Evolutionary conservation across 192 early-diverging fungal genomes (phyloP).

Genomic region (Gryganskiella cystojenkinii): DNA sequence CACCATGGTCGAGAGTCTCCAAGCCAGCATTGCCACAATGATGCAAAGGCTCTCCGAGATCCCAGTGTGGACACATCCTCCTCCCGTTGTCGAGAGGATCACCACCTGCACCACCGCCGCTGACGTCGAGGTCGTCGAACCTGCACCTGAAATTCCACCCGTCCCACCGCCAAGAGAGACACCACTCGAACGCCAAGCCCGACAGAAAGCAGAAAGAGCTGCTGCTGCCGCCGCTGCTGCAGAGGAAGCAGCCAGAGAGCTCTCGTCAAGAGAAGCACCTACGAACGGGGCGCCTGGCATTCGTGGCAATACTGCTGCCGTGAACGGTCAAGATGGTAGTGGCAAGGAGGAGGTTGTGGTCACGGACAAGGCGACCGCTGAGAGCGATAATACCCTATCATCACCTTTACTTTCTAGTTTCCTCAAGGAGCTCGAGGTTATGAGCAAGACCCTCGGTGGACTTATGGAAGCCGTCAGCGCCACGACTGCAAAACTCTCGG

Average conservation of each 20-base stretch:
- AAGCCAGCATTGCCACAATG: constrained; percentile 7
- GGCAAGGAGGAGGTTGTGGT: no score
- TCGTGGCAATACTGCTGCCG: no score
- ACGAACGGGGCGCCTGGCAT: not conserved
- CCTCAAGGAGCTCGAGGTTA: constrained; percentile 10
- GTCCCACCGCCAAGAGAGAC: not conserved
- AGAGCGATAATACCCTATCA: not conserved
- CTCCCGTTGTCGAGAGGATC: no score
- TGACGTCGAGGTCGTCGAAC: not conserved
- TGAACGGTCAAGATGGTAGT: no score
- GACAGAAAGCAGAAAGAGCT: not conserved
- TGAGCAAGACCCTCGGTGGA: constrained; percentile 6
- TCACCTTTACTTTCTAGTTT: not conserved
- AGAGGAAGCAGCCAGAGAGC: not conserved
- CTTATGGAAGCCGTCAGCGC: not conserved
- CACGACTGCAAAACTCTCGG: not conserved
- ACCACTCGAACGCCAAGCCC: not conserved
- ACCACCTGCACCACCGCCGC: not conserved
- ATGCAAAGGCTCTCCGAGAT: constrained; percentile 15
- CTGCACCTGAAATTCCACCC: not conserved
- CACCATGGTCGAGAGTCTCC: constrained; percentile 1
- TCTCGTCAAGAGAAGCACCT: not conserved
- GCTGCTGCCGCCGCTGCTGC: not conserved
- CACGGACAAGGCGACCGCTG: not conserved
- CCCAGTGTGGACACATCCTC: not conserved